phyloP scores from a whole-genome alignment of 73 alveolate genomes.

The Symbiodinium pilosum region DNA sequence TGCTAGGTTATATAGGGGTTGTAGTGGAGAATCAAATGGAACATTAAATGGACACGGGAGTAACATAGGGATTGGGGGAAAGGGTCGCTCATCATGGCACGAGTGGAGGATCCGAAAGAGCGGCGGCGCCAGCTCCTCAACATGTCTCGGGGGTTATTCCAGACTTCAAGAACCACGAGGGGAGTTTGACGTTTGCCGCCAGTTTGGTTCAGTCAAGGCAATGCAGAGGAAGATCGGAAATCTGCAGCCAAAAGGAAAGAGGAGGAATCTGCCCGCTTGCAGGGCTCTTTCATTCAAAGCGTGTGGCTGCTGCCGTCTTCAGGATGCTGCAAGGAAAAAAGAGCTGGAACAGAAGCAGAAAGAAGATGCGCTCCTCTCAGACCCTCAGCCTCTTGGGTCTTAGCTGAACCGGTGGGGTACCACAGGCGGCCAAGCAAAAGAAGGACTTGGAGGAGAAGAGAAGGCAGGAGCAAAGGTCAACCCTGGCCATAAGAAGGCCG shows the following conservation, averaged over 20 bases:
- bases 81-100: too few relatives aligned
- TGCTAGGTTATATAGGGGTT: too few relatives aligned
- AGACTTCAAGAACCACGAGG: too few relatives aligned
- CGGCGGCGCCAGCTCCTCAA: too few relatives aligned
- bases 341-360: conserved; percentile 79
- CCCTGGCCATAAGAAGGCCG: conserved; percentile 88
- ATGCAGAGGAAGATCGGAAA: conserved; percentile 72
- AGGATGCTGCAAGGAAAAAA: conserved; percentile 75
- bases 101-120: too few relatives aligned
- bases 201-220: neutral
- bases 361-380: conserved; percentile 27
- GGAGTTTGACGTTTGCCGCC: too few relatives aligned
- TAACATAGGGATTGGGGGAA: too few relatives aligned
- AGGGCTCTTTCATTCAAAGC: neutral
- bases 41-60: too few relatives aligned
- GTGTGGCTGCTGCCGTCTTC: neutral
- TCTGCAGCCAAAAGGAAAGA: conserved; percentile 82
- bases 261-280: neutral
- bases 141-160: too few relatives aligned
- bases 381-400: too few relatives aligned
- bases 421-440: conserved; percentile 82
- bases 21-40: too few relatives aligned
- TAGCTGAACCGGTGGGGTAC: neutral
- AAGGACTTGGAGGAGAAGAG: conserved; percentile 75
- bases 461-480: conserved; percentile 82